Base-by-base conservation (phyloP, 2,329 filamentous ascomycete genomes). In the Chalaropsis ovoidea region DNA sequence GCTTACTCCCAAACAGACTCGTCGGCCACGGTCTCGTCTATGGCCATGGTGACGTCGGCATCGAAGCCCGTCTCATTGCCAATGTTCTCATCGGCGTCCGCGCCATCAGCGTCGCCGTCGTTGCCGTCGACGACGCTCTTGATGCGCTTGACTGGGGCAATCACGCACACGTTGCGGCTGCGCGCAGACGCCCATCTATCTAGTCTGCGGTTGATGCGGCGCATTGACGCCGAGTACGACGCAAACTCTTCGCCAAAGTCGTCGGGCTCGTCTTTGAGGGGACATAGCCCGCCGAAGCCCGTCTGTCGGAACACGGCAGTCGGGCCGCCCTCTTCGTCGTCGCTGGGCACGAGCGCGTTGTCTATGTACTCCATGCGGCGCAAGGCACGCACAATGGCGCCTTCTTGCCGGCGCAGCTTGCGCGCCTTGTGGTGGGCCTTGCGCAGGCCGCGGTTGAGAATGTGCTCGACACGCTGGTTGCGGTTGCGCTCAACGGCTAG, bases 401-500 rank as follows among this genome's bases (percentile, higher is more conserved):
- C 87, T 67, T 90, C 84, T 64, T 80, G 77, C 22, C 82, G 81
- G 3, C 89, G 82, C 19, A 76, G 72, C 70, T 85, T 85, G 60
- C 84, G 83, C 13, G 85, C 81, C 65, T 78, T 78, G 71, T 85
- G 82, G 71, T 91, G 86, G 63, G 83, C 79, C 69, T 80, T 81
- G 61, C 87, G 83, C 42, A 93, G 77, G 39, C 87, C 86, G n/a
- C 86, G 84, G 70, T 90, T 86, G 17, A 94, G 81, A 63, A 90
- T 89, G 71, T 91, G 87, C 71, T 91, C 87, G n/a, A 93, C 89
- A 5, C 89, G 85, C 71, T 89, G 84, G 68, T 84, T 87, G 19
- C 89, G 81, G 74, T 92, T 91, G 65, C 86, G 82, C 73, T 91
- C 88, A 0, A 94, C 87, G 0, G 89, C 89, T 47, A 91, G 78